Percentiles rank a stretch among this genome's conserved stretches.
phyloP scores from a whole-genome alignment of 1,284 basidiomycete species.

The Volvariella volvacea region DNA sequence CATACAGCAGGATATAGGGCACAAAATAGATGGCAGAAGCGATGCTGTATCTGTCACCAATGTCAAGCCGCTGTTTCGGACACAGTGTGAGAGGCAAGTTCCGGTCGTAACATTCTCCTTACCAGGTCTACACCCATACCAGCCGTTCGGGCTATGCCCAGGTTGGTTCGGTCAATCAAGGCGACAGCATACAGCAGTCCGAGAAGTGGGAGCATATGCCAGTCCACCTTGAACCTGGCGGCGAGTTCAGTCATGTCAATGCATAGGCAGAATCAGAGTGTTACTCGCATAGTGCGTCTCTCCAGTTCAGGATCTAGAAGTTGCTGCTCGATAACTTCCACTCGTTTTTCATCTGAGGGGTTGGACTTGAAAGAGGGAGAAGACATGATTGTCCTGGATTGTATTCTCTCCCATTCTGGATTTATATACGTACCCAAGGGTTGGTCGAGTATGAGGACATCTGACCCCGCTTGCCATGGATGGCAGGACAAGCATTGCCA shows the following conservation, averaged over 20 bases:
- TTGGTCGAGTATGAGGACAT: too few species aligned
- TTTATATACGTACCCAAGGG: too few species aligned
- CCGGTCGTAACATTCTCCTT: conserved; percentile 8
- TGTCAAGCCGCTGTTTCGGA: conserved; percentile 20
- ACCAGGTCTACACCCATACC: conserved; percentile 39
- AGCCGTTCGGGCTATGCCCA: conserved; percentile 35
- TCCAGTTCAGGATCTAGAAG: neutral
- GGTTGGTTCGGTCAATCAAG: conserved; percentile 37
- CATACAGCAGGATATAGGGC: conserved; percentile 38
- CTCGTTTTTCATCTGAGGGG: neutral
- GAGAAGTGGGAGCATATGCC: conserved; percentile 34
- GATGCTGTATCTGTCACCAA: conserved; percentile 36
- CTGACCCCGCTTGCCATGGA: too few species aligned
- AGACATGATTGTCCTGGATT: neutral
- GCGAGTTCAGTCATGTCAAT: conserved; percentile 1
- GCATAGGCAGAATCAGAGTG: neutral
- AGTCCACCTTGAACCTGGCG: conserved; percentile 32
- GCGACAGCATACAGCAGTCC: conserved; percentile 35
- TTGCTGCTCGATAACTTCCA: neutral
- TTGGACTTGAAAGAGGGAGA: neutral
- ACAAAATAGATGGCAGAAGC: conserved; percentile 38
- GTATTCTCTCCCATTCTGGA: too few species aligned
- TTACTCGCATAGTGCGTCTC: neutral
- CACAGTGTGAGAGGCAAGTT: neutral
- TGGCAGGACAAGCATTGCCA: too few species aligned